Conservation (phyloP, 2,329 filamentous ascomycete species). For the Leptographium galeiforme region DNA sequence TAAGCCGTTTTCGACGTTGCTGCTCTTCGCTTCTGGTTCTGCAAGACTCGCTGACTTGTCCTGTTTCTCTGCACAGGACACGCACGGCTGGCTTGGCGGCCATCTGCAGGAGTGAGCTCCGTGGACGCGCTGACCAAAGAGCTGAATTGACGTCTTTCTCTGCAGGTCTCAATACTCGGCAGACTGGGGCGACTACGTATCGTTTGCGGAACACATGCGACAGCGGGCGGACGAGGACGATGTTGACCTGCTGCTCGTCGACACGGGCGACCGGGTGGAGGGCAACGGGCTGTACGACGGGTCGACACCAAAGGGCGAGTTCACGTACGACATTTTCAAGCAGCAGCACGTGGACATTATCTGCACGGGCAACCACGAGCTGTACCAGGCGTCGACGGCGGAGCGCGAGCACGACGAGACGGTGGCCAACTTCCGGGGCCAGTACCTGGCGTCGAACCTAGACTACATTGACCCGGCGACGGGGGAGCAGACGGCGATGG, state of each 20-base stretch:
- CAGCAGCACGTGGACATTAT: constrained; percentile 75
- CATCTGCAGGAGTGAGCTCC: constrained; percentile 72
- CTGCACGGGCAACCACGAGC: constrained; percentile 85
- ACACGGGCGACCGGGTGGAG: constrained; percentile 87
- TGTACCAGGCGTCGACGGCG: constrained; percentile 71
- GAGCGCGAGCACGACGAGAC: constrained; percentile 66
- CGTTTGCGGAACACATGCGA: constrained; percentile 74
- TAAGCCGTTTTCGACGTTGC: background rate
- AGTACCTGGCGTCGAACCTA: constrained; percentile 83
- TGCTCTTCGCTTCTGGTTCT: background rate
- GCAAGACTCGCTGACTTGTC: background rate
- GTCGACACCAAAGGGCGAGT: constrained; percentile 74
- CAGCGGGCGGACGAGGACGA: constrained; percentile 65
- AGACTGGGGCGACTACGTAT: constrained; percentile 97
- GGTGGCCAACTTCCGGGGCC: constrained; percentile 67
- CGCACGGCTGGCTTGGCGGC: constrained; percentile 89
- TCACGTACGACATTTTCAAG: constrained; percentile 75
- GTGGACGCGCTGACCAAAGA: no score
- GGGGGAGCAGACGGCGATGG: constrained; percentile 60
- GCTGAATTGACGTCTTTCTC: background rate
- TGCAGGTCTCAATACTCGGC: constrained; percentile 74
- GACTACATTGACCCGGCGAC: constrained; percentile 64
- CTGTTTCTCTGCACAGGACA: constrained; percentile 35
- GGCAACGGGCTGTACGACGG: constrained; percentile 90
- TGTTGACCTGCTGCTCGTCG: constrained; percentile 78